Base-by-base conservation (phyloP, 2,329 filamentous ascomycete species). In the Beauveria australis region DNA sequence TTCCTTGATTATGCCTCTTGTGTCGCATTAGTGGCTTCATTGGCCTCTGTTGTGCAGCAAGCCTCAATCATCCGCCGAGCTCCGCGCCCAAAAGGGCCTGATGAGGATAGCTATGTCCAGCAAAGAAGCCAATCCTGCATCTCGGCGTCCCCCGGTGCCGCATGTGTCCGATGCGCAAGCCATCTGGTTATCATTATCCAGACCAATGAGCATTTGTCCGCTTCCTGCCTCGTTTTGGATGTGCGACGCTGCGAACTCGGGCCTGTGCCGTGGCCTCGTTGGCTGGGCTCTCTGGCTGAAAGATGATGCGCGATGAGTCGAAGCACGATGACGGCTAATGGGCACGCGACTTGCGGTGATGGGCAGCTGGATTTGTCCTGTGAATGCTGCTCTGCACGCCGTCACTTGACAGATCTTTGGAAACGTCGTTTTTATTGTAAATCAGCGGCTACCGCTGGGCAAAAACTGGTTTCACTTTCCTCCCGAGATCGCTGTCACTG, bases 241-340 rank as follows among this genome's bases (percentile, higher is more conserved):
- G 49, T 37, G 28, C 43, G 18, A 51, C 24, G 10, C 54, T 41
- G 14, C 44, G 26, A 26, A 30, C 22, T 24, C 26, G 33, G 46
- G 33, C 18, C 19, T 10, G 43, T 8, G 52, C 4, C 22, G 19
- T 2, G 26, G 12, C 19, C 26, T 33, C 37, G 26, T 19, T 41
- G 33, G 33, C 43, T 58, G 53, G 12, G 33, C 33, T 16, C 12
- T 28, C 43, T 28, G 26, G 41, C 37, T 53, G 47, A 37, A 44
- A 16, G 24, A 60, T 60, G 52, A 60, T 33, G 58, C 58, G 22
- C 19, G 16, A 55, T 54, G 51, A 55, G 58, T 60, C 49, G 51
- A 54, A 48, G 48, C 33, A 30, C 24, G 26, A 55, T 60, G 59
- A 51, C 43, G 22, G 40, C 19, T n/a, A 40, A 59, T 53, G 26